These are phyloP conservation scores for Macrophomina phaseolina DNA, from an alignment of 2,329 filamentous ascomycete species.

Conservation along the genomic window DNA sequence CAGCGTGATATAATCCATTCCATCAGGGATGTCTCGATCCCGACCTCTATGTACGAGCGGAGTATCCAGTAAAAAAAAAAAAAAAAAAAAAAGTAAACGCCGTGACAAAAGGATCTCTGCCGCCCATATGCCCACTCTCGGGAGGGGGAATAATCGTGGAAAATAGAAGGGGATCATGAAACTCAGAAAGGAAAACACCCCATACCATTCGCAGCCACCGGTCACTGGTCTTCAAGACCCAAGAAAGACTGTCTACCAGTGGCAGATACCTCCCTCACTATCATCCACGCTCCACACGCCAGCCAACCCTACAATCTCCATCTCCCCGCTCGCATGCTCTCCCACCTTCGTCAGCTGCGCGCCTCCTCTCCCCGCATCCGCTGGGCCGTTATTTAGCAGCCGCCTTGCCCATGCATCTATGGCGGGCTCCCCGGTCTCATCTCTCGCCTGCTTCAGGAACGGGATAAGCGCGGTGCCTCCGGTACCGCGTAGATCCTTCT, in stretches of 20 bases:
- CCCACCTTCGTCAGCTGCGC: constrained; percentile 58
- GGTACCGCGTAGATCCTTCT: constrained; percentile 75
- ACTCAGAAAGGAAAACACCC: too few relatives aligned
- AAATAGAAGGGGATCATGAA: too few relatives aligned
- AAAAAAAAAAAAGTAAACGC: too few relatives aligned
- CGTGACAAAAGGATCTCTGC: too few relatives aligned
- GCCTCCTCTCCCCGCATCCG: constrained; percentile 47
- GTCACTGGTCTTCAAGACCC: too few relatives aligned
- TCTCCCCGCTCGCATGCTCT: constrained; percentile 60
- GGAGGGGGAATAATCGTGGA: too few relatives aligned
- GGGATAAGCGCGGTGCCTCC: constrained; percentile 93
- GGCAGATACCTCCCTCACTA: constrained; percentile 67
- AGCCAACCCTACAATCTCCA: constrained; percentile 73
- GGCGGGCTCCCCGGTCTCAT: constrained; percentile 93
- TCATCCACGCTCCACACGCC: constrained; percentile 91
- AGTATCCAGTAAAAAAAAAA: too few relatives aligned
- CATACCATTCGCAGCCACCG: too few relatives aligned
- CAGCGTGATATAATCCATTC: too few relatives aligned
- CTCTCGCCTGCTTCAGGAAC: constrained; percentile 93
- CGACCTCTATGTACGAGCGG: too few relatives aligned
- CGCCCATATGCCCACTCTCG: too few relatives aligned
- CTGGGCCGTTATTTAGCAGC: constrained; percentile 61
- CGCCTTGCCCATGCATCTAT: constrained; percentile 70
- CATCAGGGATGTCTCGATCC: too few relatives aligned
- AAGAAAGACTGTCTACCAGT: constrained; percentile 48